Conservation (phyloP, 2,329 filamentous ascomycete genomes). For the Botrytis porri region DNA sequence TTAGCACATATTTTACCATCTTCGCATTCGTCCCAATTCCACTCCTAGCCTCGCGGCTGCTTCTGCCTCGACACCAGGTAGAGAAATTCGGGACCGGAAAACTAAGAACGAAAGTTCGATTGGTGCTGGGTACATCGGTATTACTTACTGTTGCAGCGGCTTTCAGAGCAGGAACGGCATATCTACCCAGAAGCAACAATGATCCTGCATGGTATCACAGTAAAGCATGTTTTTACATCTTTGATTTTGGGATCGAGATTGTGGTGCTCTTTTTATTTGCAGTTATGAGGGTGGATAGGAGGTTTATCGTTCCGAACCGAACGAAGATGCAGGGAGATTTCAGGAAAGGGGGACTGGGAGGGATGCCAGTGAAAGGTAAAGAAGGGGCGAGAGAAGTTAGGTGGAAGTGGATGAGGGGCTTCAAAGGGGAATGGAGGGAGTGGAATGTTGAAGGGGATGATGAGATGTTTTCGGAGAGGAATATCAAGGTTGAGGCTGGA, state of each 20-base stretch:
- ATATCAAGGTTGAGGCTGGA: background rate
- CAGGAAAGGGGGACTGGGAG: background rate
- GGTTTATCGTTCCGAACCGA: conserved; percentile 72
- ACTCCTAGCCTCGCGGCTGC: conserved; percentile 37
- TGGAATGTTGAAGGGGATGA: conserved; percentile 10
- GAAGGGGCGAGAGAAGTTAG: background rate
- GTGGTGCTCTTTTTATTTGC: conserved; percentile 65
- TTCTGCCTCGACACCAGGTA: conserved; percentile 39
- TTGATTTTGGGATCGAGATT: conserved; percentile 75
- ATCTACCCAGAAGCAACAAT: background rate
- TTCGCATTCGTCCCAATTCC: conserved; percentile 60
- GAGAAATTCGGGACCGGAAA: conserved; percentile 65
- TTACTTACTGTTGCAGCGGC: conserved; percentile 64
- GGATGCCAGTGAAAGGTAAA: background rate
- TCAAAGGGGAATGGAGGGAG: conserved; percentile 11
- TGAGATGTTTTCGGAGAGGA: background rate
- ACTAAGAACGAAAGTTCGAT: conserved; percentile 61
- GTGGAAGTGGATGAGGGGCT: conserved; percentile 15
- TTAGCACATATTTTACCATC: conserved; percentile 55
- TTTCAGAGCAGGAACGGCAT: conserved; percentile 58
- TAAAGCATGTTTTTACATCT: conserved; percentile 72
- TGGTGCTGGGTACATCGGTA: conserved; percentile 56
- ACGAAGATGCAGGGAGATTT: conserved; percentile 53
- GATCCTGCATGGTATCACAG: conserved; percentile 43
- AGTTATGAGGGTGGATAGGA: conserved; percentile 66